A percentile compares a stretch with the other conserved stretches of the same genome.
Conservation (phyloP, 192 early-diverging fungal genomes). For the Rhizoclosmatium globosum region DNA sequence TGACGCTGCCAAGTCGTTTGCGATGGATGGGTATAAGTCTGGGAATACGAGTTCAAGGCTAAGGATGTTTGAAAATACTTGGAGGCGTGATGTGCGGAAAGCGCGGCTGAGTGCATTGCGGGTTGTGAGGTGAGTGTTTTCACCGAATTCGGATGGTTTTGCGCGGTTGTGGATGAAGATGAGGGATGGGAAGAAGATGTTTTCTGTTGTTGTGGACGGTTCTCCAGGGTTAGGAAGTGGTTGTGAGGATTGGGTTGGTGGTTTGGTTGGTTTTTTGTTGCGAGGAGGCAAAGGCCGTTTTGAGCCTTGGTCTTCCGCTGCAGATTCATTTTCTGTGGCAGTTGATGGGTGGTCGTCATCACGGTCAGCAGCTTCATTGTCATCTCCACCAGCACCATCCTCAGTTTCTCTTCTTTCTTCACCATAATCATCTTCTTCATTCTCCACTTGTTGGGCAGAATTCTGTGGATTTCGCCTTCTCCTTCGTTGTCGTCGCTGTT, state of each 20-base stretch:
- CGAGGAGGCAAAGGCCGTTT: background rate
- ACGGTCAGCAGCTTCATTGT: background rate
- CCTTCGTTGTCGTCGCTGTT: background rate
- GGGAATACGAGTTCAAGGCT: conserved; percentile 11
- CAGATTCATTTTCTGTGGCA: background rate
- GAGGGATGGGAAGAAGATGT: conserved; percentile 34
- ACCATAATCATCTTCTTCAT: too few relatives aligned
- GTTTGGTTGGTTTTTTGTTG: background rate
- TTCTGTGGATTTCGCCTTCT: background rate
- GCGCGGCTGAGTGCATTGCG: background rate
- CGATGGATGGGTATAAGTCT: background rate
- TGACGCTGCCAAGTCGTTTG: background rate
- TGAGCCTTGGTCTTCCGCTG: background rate
- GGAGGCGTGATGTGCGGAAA: conserved; percentile 24
- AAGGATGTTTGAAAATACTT: conserved; percentile 2
- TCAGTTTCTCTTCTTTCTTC: background rate
- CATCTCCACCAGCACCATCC: background rate
- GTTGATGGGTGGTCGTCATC: background rate
- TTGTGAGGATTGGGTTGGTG: conserved; percentile 7
- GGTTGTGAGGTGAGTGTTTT: conserved; percentile 1
- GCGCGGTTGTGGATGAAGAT: conserved; percentile 37
- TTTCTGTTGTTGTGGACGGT: background rate
- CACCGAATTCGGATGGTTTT: conserved; percentile 31
- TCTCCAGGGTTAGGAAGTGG: background rate
- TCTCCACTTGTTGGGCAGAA: background rate